A percentile compares a stretch with the other conserved stretches of the same genome.
These are phyloP conservation scores for Hypoxylon sp. DNA, from an alignment of 2,329 filamentous ascomycete species.

Conservation along the genomic window DNA sequence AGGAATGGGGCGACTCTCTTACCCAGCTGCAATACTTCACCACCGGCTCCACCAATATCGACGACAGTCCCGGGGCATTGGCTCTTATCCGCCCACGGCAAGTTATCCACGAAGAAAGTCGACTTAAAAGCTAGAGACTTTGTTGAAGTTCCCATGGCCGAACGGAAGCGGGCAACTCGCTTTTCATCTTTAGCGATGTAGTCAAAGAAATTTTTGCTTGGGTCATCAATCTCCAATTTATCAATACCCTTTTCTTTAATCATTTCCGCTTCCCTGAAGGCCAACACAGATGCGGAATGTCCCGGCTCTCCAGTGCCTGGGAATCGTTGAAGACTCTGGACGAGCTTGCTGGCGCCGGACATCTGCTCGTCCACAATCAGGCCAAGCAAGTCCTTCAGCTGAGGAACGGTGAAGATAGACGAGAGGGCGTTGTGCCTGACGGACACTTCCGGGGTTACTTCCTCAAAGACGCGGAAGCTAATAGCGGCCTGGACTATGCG, in stretches of 20 bases:
- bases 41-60: conserved; percentile 50
- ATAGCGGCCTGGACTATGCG: conserved; percentile 49
- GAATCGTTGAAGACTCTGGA: conserved; percentile 45
- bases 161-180: conserved; percentile 47
- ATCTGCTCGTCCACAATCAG: conserved; percentile 45
- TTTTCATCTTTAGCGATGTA: conserved; percentile 46
- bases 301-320: conserved; percentile 50
- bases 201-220: conserved; percentile 48
- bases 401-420: conserved; percentile 31
- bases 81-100: conserved; percentile 46
- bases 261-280: conserved; percentile 29
- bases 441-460: conserved; percentile 42
- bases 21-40: conserved; percentile 46
- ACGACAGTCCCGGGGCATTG: conserved; percentile 46
- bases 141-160: conserved; percentile 47
- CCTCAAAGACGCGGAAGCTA: conserved; percentile 50
- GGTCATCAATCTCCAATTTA: conserved; percentile 34
- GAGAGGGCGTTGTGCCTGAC: conserved; percentile 50
- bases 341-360: conserved; percentile 36
- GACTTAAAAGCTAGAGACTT: conserved; percentile 41
- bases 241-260: conserved; percentile 25
- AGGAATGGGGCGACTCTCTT: conserved; percentile 8
- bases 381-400: conserved; percentile 41
- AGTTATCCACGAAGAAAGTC: conserved; percentile 47
- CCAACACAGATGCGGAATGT: conserved; percentile 46